phyloP scores from a whole-genome alignment of 2,329 filamentous ascomycete genomes.

The Sclerotinia glacialis region DNA sequence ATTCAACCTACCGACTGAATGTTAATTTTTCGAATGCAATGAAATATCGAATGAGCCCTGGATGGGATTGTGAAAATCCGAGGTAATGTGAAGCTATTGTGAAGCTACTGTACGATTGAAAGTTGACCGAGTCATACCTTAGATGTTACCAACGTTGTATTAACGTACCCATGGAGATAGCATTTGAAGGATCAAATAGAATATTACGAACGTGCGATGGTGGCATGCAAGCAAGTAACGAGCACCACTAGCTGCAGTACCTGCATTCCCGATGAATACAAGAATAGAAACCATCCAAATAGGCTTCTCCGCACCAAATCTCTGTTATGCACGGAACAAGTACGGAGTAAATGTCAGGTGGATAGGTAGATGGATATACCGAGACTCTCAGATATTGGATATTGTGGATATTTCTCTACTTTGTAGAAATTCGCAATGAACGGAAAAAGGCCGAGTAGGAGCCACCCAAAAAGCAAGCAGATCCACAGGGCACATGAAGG shows the following conservation, averaged over 20 bases:
- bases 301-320: conserved; percentile 15
- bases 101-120: background rate
- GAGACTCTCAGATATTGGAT: conserved; percentile 1
- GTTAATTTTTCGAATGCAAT: background rate
- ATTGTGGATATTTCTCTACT: background rate
- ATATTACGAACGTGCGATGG: conserved; percentile 13
- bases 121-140: background rate
- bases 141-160: conserved; percentile 1
- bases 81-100: background rate
- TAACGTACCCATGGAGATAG: background rate
- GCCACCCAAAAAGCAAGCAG: background rate
- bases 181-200: conserved; percentile 14
- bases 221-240: conserved; percentile 10
- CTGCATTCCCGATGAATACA: conserved; percentile 14
- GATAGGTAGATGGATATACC: background rate
- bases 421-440: background rate
- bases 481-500: background rate
- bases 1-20: background rate
- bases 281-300: conserved; percentile 12
- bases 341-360: background rate
- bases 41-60: background rate
- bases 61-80: background rate
- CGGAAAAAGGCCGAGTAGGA: background rate
- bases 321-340: background rate
- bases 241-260: conserved; percentile 12